Evolutionary conservation across 2,329 filamentous ascomycete species (phyloP).

Genomic region (Drechslerella stenobrocha): DNA sequence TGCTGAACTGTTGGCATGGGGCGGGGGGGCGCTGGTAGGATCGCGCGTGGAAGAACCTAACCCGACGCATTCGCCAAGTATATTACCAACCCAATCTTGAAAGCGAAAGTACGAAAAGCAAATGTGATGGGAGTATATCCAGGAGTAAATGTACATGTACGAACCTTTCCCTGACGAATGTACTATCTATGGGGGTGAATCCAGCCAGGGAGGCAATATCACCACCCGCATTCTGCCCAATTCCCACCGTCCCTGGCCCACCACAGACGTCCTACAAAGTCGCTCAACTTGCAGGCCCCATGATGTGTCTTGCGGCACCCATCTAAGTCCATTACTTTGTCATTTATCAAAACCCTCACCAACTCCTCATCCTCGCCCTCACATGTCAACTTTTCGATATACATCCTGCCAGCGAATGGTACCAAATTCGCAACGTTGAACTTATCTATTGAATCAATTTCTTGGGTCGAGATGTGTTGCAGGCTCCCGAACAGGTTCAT

Average conservation of each 20-base stretch:
- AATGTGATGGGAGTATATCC: no score
- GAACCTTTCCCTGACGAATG: no score
- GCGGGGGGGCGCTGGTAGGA: no score
- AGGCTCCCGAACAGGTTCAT: constrained; percentile 76
- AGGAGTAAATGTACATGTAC: no score
- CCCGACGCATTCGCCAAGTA: no score
- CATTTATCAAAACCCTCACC: constrained; percentile 80
- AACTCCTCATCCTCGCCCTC: constrained; percentile 64
- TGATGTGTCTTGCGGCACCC: constrained; percentile 70
- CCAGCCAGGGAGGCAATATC: constrained; percentile 50
- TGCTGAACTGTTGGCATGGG: no score
- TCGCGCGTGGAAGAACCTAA: no score
- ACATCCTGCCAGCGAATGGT: constrained; percentile 77
- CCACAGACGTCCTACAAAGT: constrained; percentile 72
- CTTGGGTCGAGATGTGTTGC: constrained; percentile 60
- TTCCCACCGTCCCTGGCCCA: constrained; percentile 73
- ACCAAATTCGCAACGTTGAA: constrained; percentile 78
- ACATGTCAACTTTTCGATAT: constrained; percentile 85
- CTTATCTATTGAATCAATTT: constrained; percentile 61
- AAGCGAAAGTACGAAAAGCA: no score
- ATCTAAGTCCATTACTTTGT: constrained; percentile 72
- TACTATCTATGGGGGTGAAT: neutral
- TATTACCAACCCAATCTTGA: no score
- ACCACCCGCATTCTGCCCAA: constrained; percentile 68
- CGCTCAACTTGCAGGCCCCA: constrained; percentile 70